Evolutionary conservation across 176 grass and related monocot genomes (phyloP), one percentile per base, ranked within the genome.

Genomic region (Cocos nucifera): DNA sequence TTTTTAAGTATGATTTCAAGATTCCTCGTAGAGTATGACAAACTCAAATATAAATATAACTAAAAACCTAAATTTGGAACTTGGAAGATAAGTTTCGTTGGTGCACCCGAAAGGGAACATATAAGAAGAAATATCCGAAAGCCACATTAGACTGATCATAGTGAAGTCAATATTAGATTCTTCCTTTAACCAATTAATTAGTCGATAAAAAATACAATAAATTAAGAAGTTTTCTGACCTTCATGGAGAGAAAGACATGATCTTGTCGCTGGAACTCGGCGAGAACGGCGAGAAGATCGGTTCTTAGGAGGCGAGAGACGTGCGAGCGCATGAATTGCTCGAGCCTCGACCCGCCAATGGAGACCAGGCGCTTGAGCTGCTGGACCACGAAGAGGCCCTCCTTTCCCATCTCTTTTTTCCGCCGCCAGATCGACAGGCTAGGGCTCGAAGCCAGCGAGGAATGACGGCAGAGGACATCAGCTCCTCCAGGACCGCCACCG

Each of bases 371-470:
- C 84, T 98, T 98, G 19, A 92, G 81, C 53, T 92, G 93, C 49
- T 65, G 78, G 20, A 98, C 87, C 28, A 69, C 87, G 73, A 98
- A 92, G 25, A 98, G 74, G 44, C 93, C 93, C 64, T 98, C 87
- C 67, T 98, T 92, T 39, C 87, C 82, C 87, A 98, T 98, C 76
- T 98, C 87, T 61, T 98, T 92, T 79, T 92, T 92, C 71, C 87
- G 61, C 51, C 87, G 61, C 84, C 87, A 92, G 81, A 98, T 86
- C 30, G 87, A 98, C 1, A 85, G 67, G 69, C 79, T 83, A 1
- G 82, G 81, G 70, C 66, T 85, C 56, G 84, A 98, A 1, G 87
- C 70, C 4, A 56, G 55, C 23, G 84, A 82, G 2, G 53, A 78
- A 57, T 6, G 56, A 15, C 61, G 52, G 39, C n/a, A 61, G 19